These are phyloP conservation scores for Pseudisothecium myosuroides DNA, from an alignment of 225 moss, liverwort and hornwort species.

Conservation along the genomic window DNA sequence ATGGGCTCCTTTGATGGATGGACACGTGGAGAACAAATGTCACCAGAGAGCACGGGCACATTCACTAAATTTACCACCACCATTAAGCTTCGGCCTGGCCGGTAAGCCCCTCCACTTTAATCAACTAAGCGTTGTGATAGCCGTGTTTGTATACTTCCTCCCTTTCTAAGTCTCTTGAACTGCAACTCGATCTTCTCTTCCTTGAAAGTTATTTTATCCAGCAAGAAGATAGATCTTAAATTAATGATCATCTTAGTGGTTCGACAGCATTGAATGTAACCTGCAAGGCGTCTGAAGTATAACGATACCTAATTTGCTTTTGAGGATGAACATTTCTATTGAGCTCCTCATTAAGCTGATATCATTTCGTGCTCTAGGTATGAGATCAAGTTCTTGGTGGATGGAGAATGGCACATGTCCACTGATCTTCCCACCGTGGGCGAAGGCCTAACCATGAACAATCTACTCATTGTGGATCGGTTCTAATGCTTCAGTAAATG, in stretches of 20 bases:
- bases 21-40: conserved; percentile 52
- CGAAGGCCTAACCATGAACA: conserved; percentile 63
- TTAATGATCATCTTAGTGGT: not conserved
- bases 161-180: not conserved
- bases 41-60: conserved; percentile 39
- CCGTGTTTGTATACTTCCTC: not conserved
- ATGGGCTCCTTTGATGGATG: conserved; percentile 66
- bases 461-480: conserved; percentile 51
- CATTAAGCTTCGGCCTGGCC: conserved; percentile 42
- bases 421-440: conserved; percentile 57
- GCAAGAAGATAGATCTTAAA: not conserved
- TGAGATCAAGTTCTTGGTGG: conserved; percentile 75
- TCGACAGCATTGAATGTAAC: not conserved
- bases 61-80: conserved; percentile 35
- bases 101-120: not conserved
- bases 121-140: not conserved
- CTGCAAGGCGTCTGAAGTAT: not conserved
- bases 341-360: not conserved
- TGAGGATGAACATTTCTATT: not conserved
- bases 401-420: conserved; percentile 67
- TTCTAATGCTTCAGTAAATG: not conserved
- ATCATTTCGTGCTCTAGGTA: conserved; percentile 30
- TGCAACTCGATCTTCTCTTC: not conserved
- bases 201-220: not conserved
- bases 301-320: not conserved